Evolutionary conservation across 176 grass and related monocot genomes (phyloP), one percentile per base, ranked within the genome.

Genomic region (Dendrocalamus sinicus): DNA sequence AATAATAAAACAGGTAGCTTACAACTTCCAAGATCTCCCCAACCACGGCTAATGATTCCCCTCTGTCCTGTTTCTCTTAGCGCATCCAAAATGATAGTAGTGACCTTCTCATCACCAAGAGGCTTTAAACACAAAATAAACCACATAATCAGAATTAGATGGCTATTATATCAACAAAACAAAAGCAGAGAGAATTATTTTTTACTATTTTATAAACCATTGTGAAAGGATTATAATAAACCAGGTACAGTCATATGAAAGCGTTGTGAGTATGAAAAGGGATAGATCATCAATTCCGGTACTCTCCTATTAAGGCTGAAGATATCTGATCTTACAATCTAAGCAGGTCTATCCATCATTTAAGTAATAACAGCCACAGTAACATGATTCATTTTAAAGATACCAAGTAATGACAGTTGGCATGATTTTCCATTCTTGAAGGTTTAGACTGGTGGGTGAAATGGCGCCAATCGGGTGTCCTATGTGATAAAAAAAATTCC

Each of bases 11-110:
- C 17, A 76, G 45, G 30, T 70, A 92, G 89, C 91, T 94, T 92
- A 98, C 96, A 84, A 73, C 78, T 92, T 87, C 93, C 96, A 88
- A 98, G 93, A 88, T 86, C 90, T 55, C 96, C 96, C 96, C 96
- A 98, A 81, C 96, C 96, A 75, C 90, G 91, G 48, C 91, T 92
- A 82, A 98, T 96, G 77, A 98, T 96, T 81, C 96, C 93, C 81
- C 93, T 89, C 53, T 98, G 96, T 79, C 96, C 96, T 57, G 84
- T 92, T 89, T 94, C 93, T 89, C 91, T 96, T 69, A 98, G 84
- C 16, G 93, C 96, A 58, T 94, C 91, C 70, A 98, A 79, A 85
- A 95, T 95, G 78, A 95, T 84, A 41, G 84, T n/a, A 51, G 88
- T 95, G 81, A 93, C 93, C 83, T 89, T 98, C 82, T 90, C 93